Conservation (phyloP, 163 green algal genomes). For the Scenedesmus sp. region DNA sequence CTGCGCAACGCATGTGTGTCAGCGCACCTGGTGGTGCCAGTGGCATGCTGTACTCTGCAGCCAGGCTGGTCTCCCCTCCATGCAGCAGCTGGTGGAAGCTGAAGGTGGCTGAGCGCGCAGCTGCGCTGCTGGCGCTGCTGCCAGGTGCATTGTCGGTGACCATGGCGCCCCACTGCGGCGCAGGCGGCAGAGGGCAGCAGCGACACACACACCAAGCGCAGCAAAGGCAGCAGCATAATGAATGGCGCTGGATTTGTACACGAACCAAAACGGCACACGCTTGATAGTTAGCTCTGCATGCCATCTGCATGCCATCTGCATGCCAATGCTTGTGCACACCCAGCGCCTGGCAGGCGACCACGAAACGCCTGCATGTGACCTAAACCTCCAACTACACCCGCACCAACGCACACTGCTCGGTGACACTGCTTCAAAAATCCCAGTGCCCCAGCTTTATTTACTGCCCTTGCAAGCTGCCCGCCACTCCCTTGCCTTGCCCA, state of each 20-base stretch:
- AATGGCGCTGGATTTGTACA: neutral
- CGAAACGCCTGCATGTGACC: too few relatives aligned
- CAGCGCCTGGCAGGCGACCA: too few relatives aligned
- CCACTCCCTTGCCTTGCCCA: neutral
- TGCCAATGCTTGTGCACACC: too few relatives aligned
- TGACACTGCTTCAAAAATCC: too few relatives aligned
- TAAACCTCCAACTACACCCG: neutral
- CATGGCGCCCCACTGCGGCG: conserved; percentile 22
- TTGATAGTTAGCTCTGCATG: too few relatives aligned
- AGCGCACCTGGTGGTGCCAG: neutral
- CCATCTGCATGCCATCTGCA: too few relatives aligned
- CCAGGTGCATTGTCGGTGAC: conserved; percentile 39
- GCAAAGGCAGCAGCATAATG: neutral
- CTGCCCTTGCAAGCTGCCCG: neutral
- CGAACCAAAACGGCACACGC: too few relatives aligned
- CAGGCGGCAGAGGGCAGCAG: neutral
- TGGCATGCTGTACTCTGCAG: conserved; percentile 42
- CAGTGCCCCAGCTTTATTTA: neutral
- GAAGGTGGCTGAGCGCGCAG: conserved; percentile 7
- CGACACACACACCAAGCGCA: neutral
- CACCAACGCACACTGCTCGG: too few relatives aligned
- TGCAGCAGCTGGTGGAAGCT: conserved; percentile 44
- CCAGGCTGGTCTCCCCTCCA: conserved; percentile 29
- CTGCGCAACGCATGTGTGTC: too few relatives aligned
- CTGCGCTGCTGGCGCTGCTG: neutral